These are phyloP conservation scores for Fusarium drepaniforme DNA, from an alignment of 2,329 filamentous ascomycete genomes.

Conservation along the genomic window DNA sequence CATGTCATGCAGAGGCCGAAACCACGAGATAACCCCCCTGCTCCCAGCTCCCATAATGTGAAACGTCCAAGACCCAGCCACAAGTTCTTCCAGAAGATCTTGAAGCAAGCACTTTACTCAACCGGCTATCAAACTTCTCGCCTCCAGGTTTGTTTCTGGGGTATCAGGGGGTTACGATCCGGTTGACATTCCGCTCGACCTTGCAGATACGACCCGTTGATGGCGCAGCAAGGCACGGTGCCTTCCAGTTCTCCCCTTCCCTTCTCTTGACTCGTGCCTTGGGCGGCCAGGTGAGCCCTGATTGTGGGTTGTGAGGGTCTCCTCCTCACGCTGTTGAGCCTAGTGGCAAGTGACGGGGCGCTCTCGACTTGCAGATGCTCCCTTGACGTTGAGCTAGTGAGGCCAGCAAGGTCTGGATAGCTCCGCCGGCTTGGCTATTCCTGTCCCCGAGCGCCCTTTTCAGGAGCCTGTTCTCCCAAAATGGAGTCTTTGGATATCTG, in stretches of 20 bases:
- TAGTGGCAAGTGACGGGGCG: slow-evolving; percentile 14
- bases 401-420: slow-evolving; percentile 28
- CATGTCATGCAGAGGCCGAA: slow-evolving; percentile 35
- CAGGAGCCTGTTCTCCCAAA: slow-evolving; percentile 9
- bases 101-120: slow-evolving; percentile 31
- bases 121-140: slow-evolving; percentile 20
- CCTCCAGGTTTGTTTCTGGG: slow-evolving; percentile 35
- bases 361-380: slow-evolving; percentile 4
- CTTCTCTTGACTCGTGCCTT: slow-evolving; percentile 36
- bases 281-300: slow-evolving; percentile 23
- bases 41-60: slow-evolving; percentile 38
- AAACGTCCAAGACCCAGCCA: slow-evolving; percentile 38
- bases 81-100: slow-evolving; percentile 44
- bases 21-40: slow-evolving; percentile 31
- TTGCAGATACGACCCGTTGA: slow-evolving; percentile 34
- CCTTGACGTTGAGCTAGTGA: slow-evolving; percentile 9
- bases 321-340: background rate
- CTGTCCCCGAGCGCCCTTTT: slow-evolving; percentile 16
- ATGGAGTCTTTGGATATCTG: slow-evolving; percentile 15
- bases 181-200: slow-evolving; percentile 28
- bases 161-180: slow-evolving; percentile 32
- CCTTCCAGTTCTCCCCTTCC: slow-evolving; percentile 16
- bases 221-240: slow-evolving; percentile 22
- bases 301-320: slow-evolving; percentile 5
- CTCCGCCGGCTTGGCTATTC: slow-evolving; percentile 31